A percentile compares a stretch with the other conserved stretches of the same genome.
Conservation (phyloP, 257 asterid species). For the Lycium barbarum region DNA sequence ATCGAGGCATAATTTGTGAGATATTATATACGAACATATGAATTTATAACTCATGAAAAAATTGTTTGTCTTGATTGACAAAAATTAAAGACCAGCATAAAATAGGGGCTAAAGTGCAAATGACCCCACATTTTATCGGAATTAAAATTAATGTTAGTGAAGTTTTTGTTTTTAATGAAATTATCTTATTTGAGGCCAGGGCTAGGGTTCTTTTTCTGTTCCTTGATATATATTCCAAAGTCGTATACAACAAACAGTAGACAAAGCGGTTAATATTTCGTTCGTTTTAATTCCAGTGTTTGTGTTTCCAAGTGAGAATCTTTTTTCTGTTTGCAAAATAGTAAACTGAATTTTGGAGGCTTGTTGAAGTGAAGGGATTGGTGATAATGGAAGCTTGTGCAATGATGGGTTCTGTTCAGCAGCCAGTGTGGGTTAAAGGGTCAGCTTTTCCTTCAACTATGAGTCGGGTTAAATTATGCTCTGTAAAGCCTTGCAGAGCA, state of each 20-base stretch:
- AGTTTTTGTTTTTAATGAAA: too few relatives aligned
- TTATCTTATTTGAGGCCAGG: background rate
- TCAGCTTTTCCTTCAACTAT: conserved; percentile 38
- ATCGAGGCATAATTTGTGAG: too few relatives aligned
- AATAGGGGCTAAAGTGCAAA: too few relatives aligned
- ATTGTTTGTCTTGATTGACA: too few relatives aligned
- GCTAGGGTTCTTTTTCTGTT: conserved; percentile 22
- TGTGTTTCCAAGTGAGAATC: background rate
- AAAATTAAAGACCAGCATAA: too few relatives aligned
- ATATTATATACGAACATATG: too few relatives aligned
- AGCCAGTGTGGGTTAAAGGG: conserved; percentile 53
- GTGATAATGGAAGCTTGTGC: conserved; percentile 59
- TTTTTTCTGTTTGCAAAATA: background rate
- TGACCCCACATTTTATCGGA: too few relatives aligned
- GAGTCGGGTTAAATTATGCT: conserved; percentile 47
- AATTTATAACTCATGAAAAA: too few relatives aligned
- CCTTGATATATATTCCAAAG: background rate
- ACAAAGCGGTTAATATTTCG: background rate
- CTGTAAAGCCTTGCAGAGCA: conserved; percentile 52
- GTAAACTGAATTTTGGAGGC: background rate
- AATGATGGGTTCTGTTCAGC: conserved; percentile 60
- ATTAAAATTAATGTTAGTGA: too few relatives aligned
- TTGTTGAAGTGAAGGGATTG: background rate
- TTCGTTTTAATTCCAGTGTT: background rate
- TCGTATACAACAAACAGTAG: background rate